phyloP scores from a whole-genome alignment of 148 eudicot species.

The Vaccinium darrowii region DNA sequence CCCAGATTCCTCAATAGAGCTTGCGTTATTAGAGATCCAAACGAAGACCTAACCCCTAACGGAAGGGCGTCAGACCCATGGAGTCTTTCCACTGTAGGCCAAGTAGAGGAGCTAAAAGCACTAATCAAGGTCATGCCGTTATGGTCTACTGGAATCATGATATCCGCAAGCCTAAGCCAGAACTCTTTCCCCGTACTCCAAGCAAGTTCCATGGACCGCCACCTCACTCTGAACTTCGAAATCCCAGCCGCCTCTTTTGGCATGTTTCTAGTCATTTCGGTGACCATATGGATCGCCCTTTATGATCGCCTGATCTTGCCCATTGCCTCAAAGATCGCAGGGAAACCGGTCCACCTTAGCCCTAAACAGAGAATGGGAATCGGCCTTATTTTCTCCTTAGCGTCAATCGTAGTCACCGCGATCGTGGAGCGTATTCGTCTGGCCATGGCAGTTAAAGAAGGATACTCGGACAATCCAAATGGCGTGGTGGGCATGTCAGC shows the following conservation, averaged over 20 bases:
- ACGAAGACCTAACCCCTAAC: constrained; percentile 31
- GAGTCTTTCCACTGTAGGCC: constrained; percentile 55
- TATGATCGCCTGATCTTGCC: constrained; percentile 56
- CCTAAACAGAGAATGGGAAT: constrained; percentile 58
- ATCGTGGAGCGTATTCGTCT: constrained; percentile 44
- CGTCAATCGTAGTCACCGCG: constrained; percentile 34
- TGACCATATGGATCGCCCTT: constrained; percentile 46
- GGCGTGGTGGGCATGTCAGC: constrained; percentile 49
- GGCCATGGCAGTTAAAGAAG: constrained; percentile 30
- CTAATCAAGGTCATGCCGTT: constrained; percentile 53
- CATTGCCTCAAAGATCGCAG: constrained; percentile 34
- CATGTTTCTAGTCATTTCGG: constrained; percentile 31
- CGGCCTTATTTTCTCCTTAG: constrained; percentile 43
- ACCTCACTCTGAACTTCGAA: constrained; percentile 41
- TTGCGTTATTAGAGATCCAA: constrained; percentile 41
- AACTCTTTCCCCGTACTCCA: constrained; percentile 51
- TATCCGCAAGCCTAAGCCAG: constrained; percentile 31
- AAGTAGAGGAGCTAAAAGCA: constrained; percentile 65
- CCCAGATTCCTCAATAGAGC: constrained; percentile 68
- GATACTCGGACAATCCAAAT: constrained; percentile 19
- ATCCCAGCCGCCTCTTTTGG: constrained; percentile 64
- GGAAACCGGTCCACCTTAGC: constrained; percentile 33
- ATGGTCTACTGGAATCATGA: constrained; percentile 58
- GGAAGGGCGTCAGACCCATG: constrained; percentile 42
- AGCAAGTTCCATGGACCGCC: constrained; percentile 62